A percentile compares a stretch with the other conserved stretches of the same genome.
These are phyloP conservation scores for Phialophora expanda DNA, from an alignment of 2,329 filamentous ascomycete genomes.

Conservation along the genomic window DNA sequence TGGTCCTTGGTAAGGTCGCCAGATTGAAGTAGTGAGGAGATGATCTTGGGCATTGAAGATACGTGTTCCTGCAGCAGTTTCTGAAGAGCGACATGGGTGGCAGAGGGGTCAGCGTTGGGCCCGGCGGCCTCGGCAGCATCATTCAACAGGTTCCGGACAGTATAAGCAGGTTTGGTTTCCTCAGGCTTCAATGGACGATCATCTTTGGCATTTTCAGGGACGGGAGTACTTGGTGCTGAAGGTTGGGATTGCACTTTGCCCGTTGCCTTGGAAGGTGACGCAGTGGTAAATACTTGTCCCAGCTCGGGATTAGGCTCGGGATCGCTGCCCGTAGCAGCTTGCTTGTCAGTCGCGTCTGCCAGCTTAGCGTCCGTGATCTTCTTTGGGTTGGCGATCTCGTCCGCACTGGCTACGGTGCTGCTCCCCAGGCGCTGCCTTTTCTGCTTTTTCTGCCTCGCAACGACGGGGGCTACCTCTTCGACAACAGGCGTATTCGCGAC, in stretches of 20 bases:
- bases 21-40: conserved; percentile 34
- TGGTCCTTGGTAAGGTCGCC: conserved; percentile 46
- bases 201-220: conserved; percentile 23
- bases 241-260: conserved; percentile 11
- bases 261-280: conserved; percentile 1
- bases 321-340: background rate
- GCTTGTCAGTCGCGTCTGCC: conserved; percentile 10
- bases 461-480: conserved; percentile 65
- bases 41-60: conserved; percentile 35
- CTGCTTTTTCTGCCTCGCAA: conserved; percentile 66
- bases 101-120: conserved; percentile 10
- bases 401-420: conserved; percentile 23
- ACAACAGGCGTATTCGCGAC: conserved; percentile 39
- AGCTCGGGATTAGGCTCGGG: conserved; percentile 9
- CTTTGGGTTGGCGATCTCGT: conserved; percentile 16
- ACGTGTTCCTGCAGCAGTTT: conserved; percentile 35
- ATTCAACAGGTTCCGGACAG: conserved; percentile 36
- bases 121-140: conserved; percentile 29
- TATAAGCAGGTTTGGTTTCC: conserved; percentile 28
- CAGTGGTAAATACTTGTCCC: conserved; percentile 10
- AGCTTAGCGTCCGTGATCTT: conserved; percentile 6
- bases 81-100: conserved; percentile 26
- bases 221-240: conserved; percentile 17
- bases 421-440: conserved; percentile 44
- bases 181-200: conserved; percentile 20